These are phyloP conservation scores for Scheffersomyces lignicola DNA, from an alignment of 1,139 yeast genomes.

Conservation along the genomic window DNA sequence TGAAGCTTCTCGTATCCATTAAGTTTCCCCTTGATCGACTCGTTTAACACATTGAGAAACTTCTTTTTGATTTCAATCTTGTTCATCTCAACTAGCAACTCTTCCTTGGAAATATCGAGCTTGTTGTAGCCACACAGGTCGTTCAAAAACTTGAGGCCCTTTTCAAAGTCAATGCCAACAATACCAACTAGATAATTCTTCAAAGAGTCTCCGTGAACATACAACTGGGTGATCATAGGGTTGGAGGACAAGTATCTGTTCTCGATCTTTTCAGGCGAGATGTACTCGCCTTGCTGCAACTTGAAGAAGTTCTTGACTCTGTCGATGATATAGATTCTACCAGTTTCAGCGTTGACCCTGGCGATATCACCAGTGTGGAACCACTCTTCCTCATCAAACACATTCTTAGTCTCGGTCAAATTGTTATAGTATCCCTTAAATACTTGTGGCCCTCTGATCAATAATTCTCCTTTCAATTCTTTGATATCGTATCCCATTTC, in stretches of 20 bases:
- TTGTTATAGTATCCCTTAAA: constrained; percentile 30
- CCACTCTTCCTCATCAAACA: constrained; percentile 29
- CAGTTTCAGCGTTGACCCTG: constrained; percentile 22
- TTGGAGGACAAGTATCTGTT: constrained; percentile 30
- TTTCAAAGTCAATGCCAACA: constrained; percentile 46
- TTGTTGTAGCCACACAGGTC: constrained; percentile 16
- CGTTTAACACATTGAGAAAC: constrained; percentile 25
- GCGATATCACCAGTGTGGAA: constrained; percentile 42
- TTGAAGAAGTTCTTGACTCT: constrained; percentile 43
- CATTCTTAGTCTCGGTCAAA: constrained; percentile 23
- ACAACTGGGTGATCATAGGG: constrained; percentile 28
- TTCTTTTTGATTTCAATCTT: constrained; percentile 22
- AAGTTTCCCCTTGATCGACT: constrained; percentile 20
- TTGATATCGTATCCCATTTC: constrained; percentile 28
- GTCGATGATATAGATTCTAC: constrained; percentile 33
- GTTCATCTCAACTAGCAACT: constrained; percentile 26
- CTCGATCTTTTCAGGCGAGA: constrained; percentile 39
- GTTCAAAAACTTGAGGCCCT: constrained; percentile 20
- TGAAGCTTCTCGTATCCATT: constrained; percentile 33
- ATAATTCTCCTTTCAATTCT: constrained; percentile 30
- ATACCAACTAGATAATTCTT: constrained; percentile 59
- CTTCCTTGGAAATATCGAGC: constrained; percentile 18
- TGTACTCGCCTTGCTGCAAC: constrained; percentile 39
- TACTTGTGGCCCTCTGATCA: constrained; percentile 33
- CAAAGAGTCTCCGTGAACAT: constrained; percentile 56